Evolutionary conservation across 345 rosid genomes (phyloP), one percentile per base, ranked within the genome.

Genomic region (Gossypium australe): DNA sequence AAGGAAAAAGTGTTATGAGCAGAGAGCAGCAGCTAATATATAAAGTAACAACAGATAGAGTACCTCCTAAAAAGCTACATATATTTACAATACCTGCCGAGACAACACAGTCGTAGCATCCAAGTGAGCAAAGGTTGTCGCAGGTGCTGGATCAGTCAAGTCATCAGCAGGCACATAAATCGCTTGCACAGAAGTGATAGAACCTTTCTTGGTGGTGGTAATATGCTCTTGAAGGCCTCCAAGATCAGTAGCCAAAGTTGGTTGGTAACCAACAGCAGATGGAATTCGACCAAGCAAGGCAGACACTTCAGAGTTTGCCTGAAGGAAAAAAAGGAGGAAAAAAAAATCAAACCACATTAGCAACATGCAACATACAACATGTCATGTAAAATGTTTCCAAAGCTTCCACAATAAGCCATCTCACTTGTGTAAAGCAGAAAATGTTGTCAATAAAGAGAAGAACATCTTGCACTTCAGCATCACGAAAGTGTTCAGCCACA

Each of bases 301-400:
- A 77, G 99, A 95, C 89, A 93, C 99, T 84, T 93, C 99, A 25
- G 97, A 93, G 88, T 93, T 95, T 29, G 98, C 99, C 99, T 95
- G 80, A 52, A 86, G 29, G 45, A 29, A 29, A 29, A 29, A 29
- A 29, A 29, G 6, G 38, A 29, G 70, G 60, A 48, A 44, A 14
- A 60, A 51, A 61, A 51, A 76, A 60, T 29, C 18, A 27, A 66
- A 20, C 45, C 55, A 48, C 38, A 29, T 69, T 24, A 65, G 58
- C 29, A 53, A 63, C 17, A 43, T 22, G 57, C 14, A 47, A 2
- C 58, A 17, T 20, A 2, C 58, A 17, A 22, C 24, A 22, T 20
- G 16, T 22, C 17, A 4, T 13, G 18, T 16, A 17, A 13, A 9
- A 8, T 3, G 7, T 9, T 38, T 25, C 64, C 11, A n/a, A 16